Conservation (phyloP, 2,329 filamentous ascomycete species). For the Zalaria obscura region DNA sequence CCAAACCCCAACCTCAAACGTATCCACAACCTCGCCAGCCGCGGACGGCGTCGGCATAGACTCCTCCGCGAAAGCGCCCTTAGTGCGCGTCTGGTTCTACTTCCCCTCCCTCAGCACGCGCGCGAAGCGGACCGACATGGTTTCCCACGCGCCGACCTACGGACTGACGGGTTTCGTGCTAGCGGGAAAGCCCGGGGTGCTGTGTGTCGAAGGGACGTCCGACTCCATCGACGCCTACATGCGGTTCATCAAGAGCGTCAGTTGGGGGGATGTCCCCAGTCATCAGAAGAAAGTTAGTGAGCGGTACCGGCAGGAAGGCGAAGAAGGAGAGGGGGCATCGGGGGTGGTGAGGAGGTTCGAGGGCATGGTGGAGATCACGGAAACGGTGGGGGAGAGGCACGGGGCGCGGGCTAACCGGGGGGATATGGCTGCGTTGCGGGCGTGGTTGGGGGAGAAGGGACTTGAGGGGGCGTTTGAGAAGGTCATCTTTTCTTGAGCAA, state of each 20-base stretch:
- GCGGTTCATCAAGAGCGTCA: constrained; percentile 49
- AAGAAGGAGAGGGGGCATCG: no score
- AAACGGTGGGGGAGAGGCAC: constrained; percentile 28
- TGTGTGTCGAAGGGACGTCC: constrained; percentile 38
- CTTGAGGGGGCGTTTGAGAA: constrained; percentile 31
- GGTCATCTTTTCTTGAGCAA: constrained; percentile 12
- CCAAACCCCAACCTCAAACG: neutral
- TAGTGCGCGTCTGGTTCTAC: constrained; percentile 49
- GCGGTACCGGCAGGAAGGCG: no score
- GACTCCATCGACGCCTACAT: constrained; percentile 42
- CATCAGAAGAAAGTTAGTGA: constrained; percentile 51
- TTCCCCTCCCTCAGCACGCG: constrained; percentile 48
- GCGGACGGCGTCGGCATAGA: no score
- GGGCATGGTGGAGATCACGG: constrained; percentile 45
- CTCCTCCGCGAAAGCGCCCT: no score
- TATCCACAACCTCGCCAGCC: no score
- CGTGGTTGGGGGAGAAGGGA: constrained; percentile 32
- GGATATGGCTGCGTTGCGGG: constrained; percentile 40
- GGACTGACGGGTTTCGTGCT: constrained; percentile 44
- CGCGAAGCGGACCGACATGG: constrained; percentile 42
- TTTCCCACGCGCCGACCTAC: constrained; percentile 38
- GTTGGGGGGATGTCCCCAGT: constrained; percentile 47
- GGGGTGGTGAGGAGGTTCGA: constrained; percentile 31
- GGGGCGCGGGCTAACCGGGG: constrained; percentile 36
- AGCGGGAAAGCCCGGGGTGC: constrained; percentile 43